phyloP scores from a whole-genome alignment of 2,329 filamentous ascomycete genomes.

The Ophiocordyceps camponoti-leonardi region DNA sequence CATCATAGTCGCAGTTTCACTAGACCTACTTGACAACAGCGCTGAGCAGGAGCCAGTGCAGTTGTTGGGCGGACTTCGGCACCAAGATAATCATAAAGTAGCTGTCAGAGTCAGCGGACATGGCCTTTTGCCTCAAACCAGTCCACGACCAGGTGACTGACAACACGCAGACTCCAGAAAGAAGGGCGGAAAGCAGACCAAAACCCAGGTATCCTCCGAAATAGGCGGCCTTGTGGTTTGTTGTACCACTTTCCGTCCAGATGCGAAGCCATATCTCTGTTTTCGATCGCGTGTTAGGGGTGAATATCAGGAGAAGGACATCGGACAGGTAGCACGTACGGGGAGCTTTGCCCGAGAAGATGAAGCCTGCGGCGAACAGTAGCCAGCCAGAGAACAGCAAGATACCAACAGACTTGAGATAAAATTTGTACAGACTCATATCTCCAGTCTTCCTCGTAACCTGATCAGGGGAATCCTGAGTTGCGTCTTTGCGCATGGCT shows the following conservation, averaged over 20 bases:
- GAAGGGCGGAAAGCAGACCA: not conserved
- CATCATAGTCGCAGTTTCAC: not conserved
- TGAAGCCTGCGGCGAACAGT: not conserved
- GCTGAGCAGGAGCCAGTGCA: conserved; percentile 1
- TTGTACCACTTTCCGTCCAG: conserved; percentile 1
- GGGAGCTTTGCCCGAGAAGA: not conserved
- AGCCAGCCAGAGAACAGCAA: conserved; percentile 1
- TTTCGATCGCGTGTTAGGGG: not conserved
- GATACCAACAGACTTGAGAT: conserved; percentile 1
- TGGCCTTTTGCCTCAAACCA: not conserved
- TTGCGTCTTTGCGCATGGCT: too few species aligned
- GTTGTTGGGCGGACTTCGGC: not conserved
- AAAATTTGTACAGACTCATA: conserved; percentile 2
- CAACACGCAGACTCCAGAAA: not conserved
- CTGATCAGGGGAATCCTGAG: not conserved
- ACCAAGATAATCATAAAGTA: conserved; percentile 1
- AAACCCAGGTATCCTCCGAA: conserved; percentile 1
- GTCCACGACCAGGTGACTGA: not conserved
- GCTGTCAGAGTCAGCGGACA: not conserved
- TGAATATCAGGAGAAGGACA: not conserved
- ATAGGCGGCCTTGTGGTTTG: not conserved
- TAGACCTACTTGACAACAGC: conserved; percentile 1
- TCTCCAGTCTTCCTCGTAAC: conserved; percentile 1
- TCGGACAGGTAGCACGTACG: not conserved
- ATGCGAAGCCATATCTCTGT: conserved; percentile 1